Conservation (phyloP, 2,329 filamentous ascomycete species). For the Microcyclosporella mali region DNA sequence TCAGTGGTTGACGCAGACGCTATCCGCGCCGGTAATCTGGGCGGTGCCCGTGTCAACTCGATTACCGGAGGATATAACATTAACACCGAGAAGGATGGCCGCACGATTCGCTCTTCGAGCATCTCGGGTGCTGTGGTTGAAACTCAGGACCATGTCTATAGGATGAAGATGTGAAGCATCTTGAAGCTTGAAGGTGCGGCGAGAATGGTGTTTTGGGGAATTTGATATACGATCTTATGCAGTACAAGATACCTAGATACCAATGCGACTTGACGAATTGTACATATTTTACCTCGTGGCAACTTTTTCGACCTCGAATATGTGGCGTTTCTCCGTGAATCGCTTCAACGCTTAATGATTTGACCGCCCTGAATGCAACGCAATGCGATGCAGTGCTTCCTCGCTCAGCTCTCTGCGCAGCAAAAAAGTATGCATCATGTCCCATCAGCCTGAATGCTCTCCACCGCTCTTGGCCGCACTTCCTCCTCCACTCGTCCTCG, state of each 20-base stretch:
- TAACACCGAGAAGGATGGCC: slow-evolving; percentile 6
- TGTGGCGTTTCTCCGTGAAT: no score
- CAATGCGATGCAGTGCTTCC: no score
- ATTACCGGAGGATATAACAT: slow-evolving; percentile 24
- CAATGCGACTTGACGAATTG: no score
- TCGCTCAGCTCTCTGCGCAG: no score
- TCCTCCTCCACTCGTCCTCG: slow-evolving; percentile 31
- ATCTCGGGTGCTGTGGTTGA: slow-evolving; percentile 4
- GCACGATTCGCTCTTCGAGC: slow-evolving; percentile 3
- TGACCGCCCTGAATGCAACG: no score
- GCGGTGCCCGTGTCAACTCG: slow-evolving; percentile 22
- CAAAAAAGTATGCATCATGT: no score
- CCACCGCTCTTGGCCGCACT: slow-evolving; percentile 35
- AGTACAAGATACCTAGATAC: no score
- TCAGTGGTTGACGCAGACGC: slow-evolving; percentile 24
- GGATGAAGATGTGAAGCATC: slow-evolving; percentile 6
- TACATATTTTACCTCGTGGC: no score
- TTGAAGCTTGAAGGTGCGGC: not conserved
- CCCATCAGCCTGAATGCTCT: slow-evolving; percentile 25
- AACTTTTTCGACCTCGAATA: no score
- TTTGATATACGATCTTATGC: no score
- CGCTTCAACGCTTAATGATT: no score
- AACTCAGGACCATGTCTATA: slow-evolving; percentile 4
- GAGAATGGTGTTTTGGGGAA: no score
- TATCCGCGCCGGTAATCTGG: slow-evolving; percentile 23